Conservation (phyloP, 768 basidiomycete genomes). For the Termitomyces sp. region DNA sequence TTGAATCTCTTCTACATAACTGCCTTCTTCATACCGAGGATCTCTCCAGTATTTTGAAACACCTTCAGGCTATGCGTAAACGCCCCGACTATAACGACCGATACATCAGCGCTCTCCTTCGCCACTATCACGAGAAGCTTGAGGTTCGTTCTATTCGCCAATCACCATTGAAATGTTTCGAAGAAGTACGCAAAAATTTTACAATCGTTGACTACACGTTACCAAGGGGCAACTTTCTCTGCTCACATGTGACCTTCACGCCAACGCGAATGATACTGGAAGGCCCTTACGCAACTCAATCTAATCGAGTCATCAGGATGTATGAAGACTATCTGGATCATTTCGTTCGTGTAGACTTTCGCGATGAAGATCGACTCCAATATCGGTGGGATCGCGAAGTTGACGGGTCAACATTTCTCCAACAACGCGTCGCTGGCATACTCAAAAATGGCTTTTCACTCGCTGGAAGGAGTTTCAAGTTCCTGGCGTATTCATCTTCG, state of each 20-base stretch:
- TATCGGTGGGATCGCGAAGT: slow-evolving; percentile 69
- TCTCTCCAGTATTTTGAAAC: slow-evolving; percentile 37
- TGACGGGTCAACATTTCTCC: slow-evolving; percentile 51
- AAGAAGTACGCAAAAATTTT: slow-evolving; percentile 28
- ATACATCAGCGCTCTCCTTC: slow-evolving; percentile 44
- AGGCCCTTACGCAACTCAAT: slow-evolving; percentile 71
- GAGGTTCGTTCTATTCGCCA: slow-evolving; percentile 33
- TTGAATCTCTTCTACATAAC: slow-evolving; percentile 65
- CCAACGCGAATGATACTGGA: slow-evolving; percentile 72
- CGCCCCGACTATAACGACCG: slow-evolving; percentile 16
- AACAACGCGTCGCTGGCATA: slow-evolving; percentile 50
- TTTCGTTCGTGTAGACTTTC: slow-evolving; percentile 81
- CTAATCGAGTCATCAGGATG: slow-evolving; percentile 74
- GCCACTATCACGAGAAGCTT: slow-evolving; percentile 47
- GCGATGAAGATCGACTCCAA: slow-evolving; percentile 75
- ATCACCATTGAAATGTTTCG: slow-evolving; percentile 39
- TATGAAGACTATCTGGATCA: slow-evolving; percentile 55
- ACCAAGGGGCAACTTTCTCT: slow-evolving; percentile 46
- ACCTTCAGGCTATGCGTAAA: slow-evolving; percentile 36
- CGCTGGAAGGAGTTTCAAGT: slow-evolving; percentile 69
- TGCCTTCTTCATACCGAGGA: slow-evolving; percentile 58
- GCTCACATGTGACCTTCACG: slow-evolving; percentile 71
- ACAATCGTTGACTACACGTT: slow-evolving; percentile 15
- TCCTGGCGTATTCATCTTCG: slow-evolving; percentile 78
- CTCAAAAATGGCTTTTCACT: slow-evolving; percentile 64